Base-by-base conservation (phyloP, 129 eudicot species). In the Flaveria linearis region DNA sequence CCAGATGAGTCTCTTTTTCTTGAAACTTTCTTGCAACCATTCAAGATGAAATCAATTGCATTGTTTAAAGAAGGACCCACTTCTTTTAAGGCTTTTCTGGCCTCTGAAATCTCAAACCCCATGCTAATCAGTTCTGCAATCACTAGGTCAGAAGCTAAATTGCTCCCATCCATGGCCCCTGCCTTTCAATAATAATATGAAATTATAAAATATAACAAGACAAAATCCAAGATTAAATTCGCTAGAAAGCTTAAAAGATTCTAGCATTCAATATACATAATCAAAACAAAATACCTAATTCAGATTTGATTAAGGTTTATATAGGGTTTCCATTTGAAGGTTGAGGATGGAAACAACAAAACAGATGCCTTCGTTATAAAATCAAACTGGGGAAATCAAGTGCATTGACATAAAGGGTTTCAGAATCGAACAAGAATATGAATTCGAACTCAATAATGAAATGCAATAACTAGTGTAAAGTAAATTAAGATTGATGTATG, bases 21-120 rank as follows among this genome's bases (percentile, higher is more conserved):
- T 26, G 51, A 61, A 75, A 66, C 49, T 76, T 73, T 83, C 58
- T 25, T 50, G 73, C 83, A 64, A 45, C 47, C 74, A 61, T 77
- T 81, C 55, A 90, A 67, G 36, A 92, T 83, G 73, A 71, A 87
- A 74, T 92, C 94, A 25, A 92, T 55, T 57, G 91, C 93, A 53
- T 69, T 72, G 76, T 92, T 82, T 78, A 92, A 45, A 3, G 86
- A 88, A 26, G 90, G 88, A 55, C 94, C 98, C 52, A 86, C 96
- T 68, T 79, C 85, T 77, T 86, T 74, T 50, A 90, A 20, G 43
- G 96, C 96, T 75, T 87, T 80, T 72, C 81, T 67, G 36, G 81
- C 85, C 33, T 78, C 80, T 9, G 84, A 77, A 36, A 82, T 73
- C 72, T 88, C 88, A 76, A 92, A 92, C 52, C 98, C 96, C 98